These are phyloP conservation scores for Elsinoe batatas DNA, from an alignment of 2,329 filamentous ascomycete species.

Conservation along the genomic window DNA sequence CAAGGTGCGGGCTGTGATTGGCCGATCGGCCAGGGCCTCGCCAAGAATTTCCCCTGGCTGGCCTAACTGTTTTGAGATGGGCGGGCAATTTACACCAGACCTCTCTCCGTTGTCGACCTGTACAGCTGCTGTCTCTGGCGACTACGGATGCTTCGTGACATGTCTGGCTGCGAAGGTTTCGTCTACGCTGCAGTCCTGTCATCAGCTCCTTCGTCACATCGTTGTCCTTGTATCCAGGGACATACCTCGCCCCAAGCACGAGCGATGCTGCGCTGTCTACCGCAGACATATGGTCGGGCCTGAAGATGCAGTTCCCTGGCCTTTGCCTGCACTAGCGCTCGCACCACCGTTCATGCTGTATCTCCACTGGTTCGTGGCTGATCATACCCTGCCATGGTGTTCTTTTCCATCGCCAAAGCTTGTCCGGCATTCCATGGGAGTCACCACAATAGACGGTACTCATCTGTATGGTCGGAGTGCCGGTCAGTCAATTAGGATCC, in stretches of 20 bases:
- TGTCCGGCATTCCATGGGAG: neutral
- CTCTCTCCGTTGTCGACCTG: neutral
- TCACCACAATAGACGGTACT: too few relatives aligned
- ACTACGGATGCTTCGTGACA: too few relatives aligned
- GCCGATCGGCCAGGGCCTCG: neutral
- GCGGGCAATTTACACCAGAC: neutral
- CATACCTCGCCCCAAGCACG: neutral
- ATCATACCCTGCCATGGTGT: neutral
- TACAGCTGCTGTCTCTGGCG: neutral
- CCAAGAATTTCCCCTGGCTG: neutral
- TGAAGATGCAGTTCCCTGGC: too few relatives aligned
- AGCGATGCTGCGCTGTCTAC: too few relatives aligned
- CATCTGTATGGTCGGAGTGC: too few relatives aligned
- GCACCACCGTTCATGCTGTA: neutral
- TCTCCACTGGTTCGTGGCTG: neutral
- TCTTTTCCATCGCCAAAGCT: neutral
- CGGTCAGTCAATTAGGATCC: neutral
- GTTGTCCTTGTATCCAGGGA: neutral
- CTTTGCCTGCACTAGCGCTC: too few relatives aligned
- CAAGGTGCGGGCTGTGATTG: neutral
- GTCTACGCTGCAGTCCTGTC: neutral
- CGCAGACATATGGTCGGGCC: too few relatives aligned
- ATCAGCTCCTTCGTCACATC: neutral
- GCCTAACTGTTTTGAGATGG: neutral
- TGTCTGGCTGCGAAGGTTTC: neutral